These are phyloP conservation scores for Fusarium metavorans DNA, from an alignment of 2,329 filamentous ascomycete genomes.

Conservation along the genomic window DNA sequence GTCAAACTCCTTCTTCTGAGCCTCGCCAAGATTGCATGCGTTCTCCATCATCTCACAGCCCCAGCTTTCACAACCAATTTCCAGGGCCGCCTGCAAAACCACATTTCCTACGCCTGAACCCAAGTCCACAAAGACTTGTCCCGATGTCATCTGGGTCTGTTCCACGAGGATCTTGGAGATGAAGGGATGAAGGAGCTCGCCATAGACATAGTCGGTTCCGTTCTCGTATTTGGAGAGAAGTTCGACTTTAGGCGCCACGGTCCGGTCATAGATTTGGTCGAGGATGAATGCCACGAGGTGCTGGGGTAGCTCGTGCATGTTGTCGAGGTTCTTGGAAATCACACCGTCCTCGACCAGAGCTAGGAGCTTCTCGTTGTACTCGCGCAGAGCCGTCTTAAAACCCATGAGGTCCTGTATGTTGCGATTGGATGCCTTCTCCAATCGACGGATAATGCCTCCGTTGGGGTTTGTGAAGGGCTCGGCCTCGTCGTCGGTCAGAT, in stretches of 20 bases:
- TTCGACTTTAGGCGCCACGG: slow-evolving; percentile 89
- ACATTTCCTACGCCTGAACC: slow-evolving; percentile 98
- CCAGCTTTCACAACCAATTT: slow-evolving; percentile 94
- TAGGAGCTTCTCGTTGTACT: slow-evolving; percentile 81
- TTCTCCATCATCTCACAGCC: slow-evolving; percentile 97
- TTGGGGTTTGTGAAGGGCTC: slow-evolving; percentile 77
- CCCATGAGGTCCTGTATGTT: slow-evolving; percentile 73
- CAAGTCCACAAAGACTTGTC: slow-evolving; percentile 91
- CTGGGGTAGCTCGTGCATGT: slow-evolving; percentile 75
- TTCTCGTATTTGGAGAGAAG: slow-evolving; percentile 87
- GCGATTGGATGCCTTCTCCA: slow-evolving; percentile 79
- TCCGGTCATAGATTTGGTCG: slow-evolving; percentile 89
- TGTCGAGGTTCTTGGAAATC: slow-evolving; percentile 78
- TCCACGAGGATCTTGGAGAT: slow-evolving; percentile 83
- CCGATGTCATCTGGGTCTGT: slow-evolving; percentile 81
- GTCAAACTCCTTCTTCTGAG: slow-evolving; percentile 85
- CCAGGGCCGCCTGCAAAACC: slow-evolving; percentile 90
- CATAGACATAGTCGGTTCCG: slow-evolving; percentile 93
- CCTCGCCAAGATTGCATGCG: slow-evolving; percentile 82
- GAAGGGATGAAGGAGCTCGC: slow-evolving; percentile 89
- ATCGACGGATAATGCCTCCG: slow-evolving; percentile 78
- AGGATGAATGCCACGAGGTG: slow-evolving; percentile 84
- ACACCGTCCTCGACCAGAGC: slow-evolving; percentile 76
- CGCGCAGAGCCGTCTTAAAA: slow-evolving; percentile 78
- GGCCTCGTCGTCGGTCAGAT: slow-evolving; percentile 78